phyloP scores from a whole-genome alignment of 306 rosid species.

The Lupinus albus region DNA sequence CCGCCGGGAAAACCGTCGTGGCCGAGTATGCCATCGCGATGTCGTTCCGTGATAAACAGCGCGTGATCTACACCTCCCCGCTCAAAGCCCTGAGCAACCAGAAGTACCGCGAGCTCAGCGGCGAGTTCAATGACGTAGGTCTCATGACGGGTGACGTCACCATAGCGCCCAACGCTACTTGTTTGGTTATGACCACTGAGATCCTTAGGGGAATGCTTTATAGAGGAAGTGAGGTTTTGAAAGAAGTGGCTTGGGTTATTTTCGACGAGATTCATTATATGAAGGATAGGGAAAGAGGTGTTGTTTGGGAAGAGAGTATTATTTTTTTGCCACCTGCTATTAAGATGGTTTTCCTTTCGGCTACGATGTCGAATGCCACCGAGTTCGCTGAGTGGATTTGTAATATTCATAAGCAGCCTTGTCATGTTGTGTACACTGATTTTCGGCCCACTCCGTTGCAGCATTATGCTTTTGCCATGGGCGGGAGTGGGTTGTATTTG shows the following conservation, averaged over 20 bases:
- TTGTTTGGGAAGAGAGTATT: constrained; percentile 99
- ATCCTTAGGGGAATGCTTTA: constrained; percentile 94
- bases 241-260: constrained; percentile 96
- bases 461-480: constrained; percentile 82
- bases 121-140: constrained; percentile 86
- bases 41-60: constrained; percentile 85
- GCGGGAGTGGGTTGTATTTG: constrained; percentile 84
- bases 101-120: constrained; percentile 82
- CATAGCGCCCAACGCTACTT: constrained; percentile 80
- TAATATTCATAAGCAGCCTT: constrained; percentile 85
- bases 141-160: constrained; percentile 98
- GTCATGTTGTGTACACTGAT: constrained; percentile 96
- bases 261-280: constrained; percentile 95
- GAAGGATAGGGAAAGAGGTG: constrained; percentile 97
- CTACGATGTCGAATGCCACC: constrained; percentile 95
- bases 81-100: constrained; percentile 91
- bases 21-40: constrained; percentile 97
- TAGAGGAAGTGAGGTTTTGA: constrained; percentile 85
- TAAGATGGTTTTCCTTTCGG: constrained; percentile 92
- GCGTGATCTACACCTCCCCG: constrained; percentile 91
- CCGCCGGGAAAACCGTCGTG: constrained; percentile 94
- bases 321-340: constrained; percentile 87
- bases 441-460: constrained; percentile 92
- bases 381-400: constrained; percentile 98
- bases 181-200: constrained; percentile 92